Evolutionary conservation across 352 stramenopile genomes (phyloP).

Genomic region (Thraustotheca clavata): DNA sequence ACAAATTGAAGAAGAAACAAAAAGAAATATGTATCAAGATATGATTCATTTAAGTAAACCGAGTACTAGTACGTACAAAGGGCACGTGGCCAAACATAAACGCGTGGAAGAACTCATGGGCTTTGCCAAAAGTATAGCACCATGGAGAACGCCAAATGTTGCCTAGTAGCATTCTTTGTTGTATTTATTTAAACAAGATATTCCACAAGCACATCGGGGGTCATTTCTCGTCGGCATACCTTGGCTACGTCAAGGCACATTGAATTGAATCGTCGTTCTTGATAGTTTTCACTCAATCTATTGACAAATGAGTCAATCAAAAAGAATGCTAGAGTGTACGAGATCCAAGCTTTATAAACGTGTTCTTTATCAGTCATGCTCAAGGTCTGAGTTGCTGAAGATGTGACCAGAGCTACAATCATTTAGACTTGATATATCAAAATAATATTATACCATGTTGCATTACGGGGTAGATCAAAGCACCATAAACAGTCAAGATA

Average conservation of each 20-base stretch:
- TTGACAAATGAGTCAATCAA: neutral
- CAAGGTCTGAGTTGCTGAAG: neutral
- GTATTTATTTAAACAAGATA: conserved; percentile 13
- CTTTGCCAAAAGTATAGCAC: neutral
- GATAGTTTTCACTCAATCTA: conserved; percentile 17
- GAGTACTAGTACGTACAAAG: neutral
- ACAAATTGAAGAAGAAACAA: neutral
- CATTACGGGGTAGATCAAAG: neutral
- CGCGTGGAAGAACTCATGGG: conserved; percentile 16
- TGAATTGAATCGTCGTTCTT: conserved; percentile 12
- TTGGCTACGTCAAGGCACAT: conserved; percentile 13
- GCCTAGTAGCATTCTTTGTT: too few relatives aligned
- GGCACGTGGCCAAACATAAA: conserved; percentile 20
- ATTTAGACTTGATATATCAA: neutral
- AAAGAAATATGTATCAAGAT: neutral
- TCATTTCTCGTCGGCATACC: conserved; percentile 19
- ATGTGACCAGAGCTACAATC: neutral
- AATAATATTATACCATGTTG: neutral
- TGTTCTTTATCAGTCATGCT: neutral
- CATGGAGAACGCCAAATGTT: too few relatives aligned
- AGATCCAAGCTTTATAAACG: neutral
- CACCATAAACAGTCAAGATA: conserved; percentile 1
- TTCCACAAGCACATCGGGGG: conserved; percentile 3
- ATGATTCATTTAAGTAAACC: neutral
- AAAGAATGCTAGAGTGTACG: neutral